Base-by-base conservation (phyloP, 1,139 yeast genomes). In the Pichia sp. region DNA sequence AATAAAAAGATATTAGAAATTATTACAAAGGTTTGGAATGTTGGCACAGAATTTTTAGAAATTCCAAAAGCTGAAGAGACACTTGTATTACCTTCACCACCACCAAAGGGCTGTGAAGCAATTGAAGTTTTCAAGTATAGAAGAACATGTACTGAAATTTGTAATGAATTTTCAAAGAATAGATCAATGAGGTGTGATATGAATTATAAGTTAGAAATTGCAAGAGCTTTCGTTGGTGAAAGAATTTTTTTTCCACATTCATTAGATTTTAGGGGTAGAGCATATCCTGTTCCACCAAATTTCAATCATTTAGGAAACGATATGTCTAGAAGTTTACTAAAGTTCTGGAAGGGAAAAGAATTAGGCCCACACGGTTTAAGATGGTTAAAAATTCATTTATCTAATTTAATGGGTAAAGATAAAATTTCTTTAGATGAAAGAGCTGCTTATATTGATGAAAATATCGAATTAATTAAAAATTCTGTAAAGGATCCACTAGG, bases 241-340 rank as follows among this genome's bases (percentile, higher is more conserved):
- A 84, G 87, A 64, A 82, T 93, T 64, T 91, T 82, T 67, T 88
- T 91, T 73, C 98, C 99, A 7, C 97, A 93, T 67, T 90, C 90
- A 62, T 74, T 93, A 51, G 99, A 93, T 68, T 91, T 91, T 67
- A 78, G 99, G 68, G 99, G 99, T 8, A 82, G 99, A 63, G 96
- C 98, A 0, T 93, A 93, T 65, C 98, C 99, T 6, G 72, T 93
- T 46, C 84, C 96, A 1, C 69, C 70, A 31, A 81, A 79, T 62
- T 76, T 80, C 59, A 80, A 80, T 62, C 98, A 93, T 69, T 74
- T 93, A 60, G 98, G 98, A 58, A 87, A 87, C 64, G 99, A 93
- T 70, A 73, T 91, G 72, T 84, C 96, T 41, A 80, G 99, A 67
- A 87, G 96, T 11, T 74, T 93, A 56, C 75, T 93, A 59, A 73